These are phyloP conservation scores for Hypoxylon sp. DNA, from an alignment of 2,329 filamentous ascomycete genomes.

Conservation along the genomic window DNA sequence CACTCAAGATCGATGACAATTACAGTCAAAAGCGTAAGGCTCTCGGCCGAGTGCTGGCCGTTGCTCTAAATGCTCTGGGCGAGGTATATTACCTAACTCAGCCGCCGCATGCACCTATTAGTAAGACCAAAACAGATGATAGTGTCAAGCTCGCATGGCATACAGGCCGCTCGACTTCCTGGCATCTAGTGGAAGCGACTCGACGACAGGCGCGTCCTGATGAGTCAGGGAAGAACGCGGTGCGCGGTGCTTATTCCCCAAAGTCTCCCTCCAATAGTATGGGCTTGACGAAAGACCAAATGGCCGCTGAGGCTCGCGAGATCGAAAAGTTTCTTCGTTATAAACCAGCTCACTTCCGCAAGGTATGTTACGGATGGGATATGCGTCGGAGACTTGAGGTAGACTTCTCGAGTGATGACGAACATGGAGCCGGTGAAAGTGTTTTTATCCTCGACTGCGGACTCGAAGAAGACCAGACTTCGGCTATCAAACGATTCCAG, in stretches of 20 bases:
- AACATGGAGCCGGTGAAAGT: conserved; percentile 80
- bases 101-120: conserved; percentile 70
- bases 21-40: conserved; percentile 80
- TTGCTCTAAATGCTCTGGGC: conserved; percentile 92
- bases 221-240: conserved; percentile 76
- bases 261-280: conserved; percentile 82
- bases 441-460: conserved; percentile 83
- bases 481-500: conserved; percentile 62
- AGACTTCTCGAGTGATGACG: conserved; percentile 88
- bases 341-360: conserved; percentile 83
- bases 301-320: conserved; percentile 82
- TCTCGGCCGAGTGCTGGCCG: conserved; percentile 85
- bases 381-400: conserved; percentile 89
- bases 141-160: conserved; percentile 81
- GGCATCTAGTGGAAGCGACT: conserved; percentile 85
- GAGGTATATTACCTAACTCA: conserved; percentile 89
- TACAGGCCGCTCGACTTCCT: conserved; percentile 82
- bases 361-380: conserved; percentile 87
- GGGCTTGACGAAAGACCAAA: conserved; percentile 78
- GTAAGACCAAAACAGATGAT: conserved; percentile 67
- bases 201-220: conserved; percentile 79
- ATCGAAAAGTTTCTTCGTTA: conserved; percentile 82
- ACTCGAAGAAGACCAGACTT: conserved; percentile 68
- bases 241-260: conserved; percentile 84
- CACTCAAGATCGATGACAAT: conserved; percentile 85